phyloP scores from a whole-genome alignment of 73 alveolate species.

The Paramecium sexaurelia region DNA sequence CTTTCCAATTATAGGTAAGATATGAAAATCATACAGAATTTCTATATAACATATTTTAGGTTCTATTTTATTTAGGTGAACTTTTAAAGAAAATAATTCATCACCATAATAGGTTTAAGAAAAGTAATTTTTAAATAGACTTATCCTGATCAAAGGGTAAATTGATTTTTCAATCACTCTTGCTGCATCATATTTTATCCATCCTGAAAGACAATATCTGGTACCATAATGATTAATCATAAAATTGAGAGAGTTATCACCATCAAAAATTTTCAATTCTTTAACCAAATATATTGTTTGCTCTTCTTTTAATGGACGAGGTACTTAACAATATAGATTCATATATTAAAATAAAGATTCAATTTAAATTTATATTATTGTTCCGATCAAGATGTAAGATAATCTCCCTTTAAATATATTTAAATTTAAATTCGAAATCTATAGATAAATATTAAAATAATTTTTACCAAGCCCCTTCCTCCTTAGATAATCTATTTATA shows the following conservation, averaged over 20 bases:
- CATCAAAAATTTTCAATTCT: background rate
- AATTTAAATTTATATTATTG: background rate
- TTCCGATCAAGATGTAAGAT: background rate
- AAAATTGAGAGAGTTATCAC: background rate
- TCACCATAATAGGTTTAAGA: background rate
- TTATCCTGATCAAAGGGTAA: background rate
- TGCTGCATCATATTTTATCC: background rate
- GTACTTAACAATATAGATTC: background rate
- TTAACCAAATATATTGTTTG: background rate
- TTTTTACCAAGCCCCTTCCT: background rate
- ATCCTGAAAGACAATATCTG: background rate
- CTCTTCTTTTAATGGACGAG: background rate
- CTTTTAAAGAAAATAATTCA: background rate
- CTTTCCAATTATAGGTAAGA: background rate
- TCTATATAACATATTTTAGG: background rate
- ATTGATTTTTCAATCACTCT: background rate
- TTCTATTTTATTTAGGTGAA: background rate
- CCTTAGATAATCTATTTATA: background rate
- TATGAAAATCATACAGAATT: background rate
- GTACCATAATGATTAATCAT: background rate
- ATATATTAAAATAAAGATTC: background rate
- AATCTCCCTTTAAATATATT: background rate
- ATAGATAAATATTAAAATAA: background rate
- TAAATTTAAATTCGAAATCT: background rate
- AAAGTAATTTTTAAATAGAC: background rate